Conservation (phyloP, 78 protist species). For the Chrysochromulina parva region DNA sequence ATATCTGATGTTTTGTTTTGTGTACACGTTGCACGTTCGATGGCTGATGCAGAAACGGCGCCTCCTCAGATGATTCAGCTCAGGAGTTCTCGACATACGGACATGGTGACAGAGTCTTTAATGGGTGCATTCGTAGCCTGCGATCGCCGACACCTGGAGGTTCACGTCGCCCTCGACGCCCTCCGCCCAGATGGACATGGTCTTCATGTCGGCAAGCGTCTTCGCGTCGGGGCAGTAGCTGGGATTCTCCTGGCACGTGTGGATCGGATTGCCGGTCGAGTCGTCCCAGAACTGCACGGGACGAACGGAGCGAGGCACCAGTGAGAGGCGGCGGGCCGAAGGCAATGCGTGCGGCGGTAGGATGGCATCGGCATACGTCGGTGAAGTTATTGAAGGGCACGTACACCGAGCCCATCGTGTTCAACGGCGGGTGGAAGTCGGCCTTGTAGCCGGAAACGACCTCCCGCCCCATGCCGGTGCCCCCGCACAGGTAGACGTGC, state of each 20-base stretch:
- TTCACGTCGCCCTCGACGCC: background rate
- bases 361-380: too few species aligned
- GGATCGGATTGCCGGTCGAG: background rate
- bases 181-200: conserved; percentile 1
- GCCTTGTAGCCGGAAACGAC: background rate
- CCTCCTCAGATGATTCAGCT: too few species aligned
- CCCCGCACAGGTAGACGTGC: conserved; percentile 25
- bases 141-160: background rate
- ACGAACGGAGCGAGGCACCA: too few species aligned
- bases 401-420: background rate
- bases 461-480: conserved; percentile 27
- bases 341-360: too few species aligned
- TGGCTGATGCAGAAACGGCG: too few species aligned
- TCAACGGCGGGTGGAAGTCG: background rate
- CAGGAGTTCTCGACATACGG: too few species aligned
- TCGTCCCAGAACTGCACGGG: background rate
- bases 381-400: too few species aligned
- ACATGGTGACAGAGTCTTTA: too few species aligned
- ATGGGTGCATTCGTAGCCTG: background rate
- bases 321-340: too few species aligned
- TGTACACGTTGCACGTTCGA: too few species aligned
- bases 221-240: background rate
- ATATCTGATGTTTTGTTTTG: too few species aligned
- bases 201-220: background rate
- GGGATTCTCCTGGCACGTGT: background rate